These are phyloP conservation scores for Pyropia yezoensis DNA, from an alignment of 23 red algal species.

Conservation along the genomic window DNA sequence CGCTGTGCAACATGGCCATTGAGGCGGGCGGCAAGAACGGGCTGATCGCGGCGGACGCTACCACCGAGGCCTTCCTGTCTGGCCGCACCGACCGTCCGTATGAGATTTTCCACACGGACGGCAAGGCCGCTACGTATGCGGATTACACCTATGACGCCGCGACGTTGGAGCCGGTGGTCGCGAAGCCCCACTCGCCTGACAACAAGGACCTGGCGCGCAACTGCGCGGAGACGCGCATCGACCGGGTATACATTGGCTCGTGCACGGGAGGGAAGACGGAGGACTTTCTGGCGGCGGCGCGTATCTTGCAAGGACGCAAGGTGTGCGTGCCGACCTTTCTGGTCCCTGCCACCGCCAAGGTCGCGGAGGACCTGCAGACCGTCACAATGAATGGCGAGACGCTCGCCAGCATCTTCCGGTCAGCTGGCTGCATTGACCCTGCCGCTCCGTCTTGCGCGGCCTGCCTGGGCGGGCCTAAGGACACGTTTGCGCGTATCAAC, in stretches of 20 bases:
- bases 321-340: slow-evolving; percentile 92
- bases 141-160: slow-evolving; percentile 58
- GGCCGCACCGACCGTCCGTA: slow-evolving; percentile 44
- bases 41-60: slow-evolving; percentile 67
- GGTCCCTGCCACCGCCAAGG: slow-evolving; percentile 80
- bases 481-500: slow-evolving; percentile 96
- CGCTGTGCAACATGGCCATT: slow-evolving; percentile 99
- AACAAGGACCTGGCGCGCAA: slow-evolving; percentile 85
- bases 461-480: slow-evolving; percentile 93
- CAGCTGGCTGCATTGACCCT: slow-evolving; percentile 79
- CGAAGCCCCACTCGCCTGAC: slow-evolving; percentile 96
- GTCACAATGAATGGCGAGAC: slow-evolving; percentile 77
- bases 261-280: slow-evolving; percentile 98
- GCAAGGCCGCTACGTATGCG: slow-evolving; percentile 51
- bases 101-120: slow-evolving; percentile 61
- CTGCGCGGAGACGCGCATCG: slow-evolving; percentile 60
- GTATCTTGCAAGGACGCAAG: slow-evolving; percentile 78
- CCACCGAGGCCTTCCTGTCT: slow-evolving; percentile 57
- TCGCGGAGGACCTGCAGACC: slow-evolving; percentile 68
- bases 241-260: slow-evolving; percentile 91
- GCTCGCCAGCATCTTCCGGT: slow-evolving; percentile 70
- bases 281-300: slow-evolving; percentile 95
- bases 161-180: slow-evolving; percentile 82
- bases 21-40: slow-evolving; percentile 99
- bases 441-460: slow-evolving; percentile 85